Evolutionary conservation across 2,329 filamentous ascomycete genomes (phyloP).

Genomic region (Sporothrix inflata): DNA sequence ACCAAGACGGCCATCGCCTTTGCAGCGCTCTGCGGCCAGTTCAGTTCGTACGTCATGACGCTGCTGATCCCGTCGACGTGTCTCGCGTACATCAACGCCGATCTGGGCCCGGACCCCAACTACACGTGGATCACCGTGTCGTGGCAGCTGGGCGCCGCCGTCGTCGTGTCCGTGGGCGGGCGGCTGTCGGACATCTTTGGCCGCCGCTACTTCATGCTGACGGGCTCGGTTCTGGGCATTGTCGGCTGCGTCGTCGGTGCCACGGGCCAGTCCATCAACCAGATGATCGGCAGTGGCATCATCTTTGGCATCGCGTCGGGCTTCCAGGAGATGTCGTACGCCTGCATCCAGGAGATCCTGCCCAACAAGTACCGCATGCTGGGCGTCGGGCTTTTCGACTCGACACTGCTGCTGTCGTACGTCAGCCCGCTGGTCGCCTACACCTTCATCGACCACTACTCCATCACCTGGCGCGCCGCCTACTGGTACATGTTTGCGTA

Average conservation of each 20-base stretch:
- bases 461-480: conserved; percentile 35
- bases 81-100: conserved; percentile 42
- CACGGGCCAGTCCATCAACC: conserved; percentile 22
- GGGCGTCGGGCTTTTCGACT: conserved; percentile 23
- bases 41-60: conserved; percentile 36
- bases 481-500: conserved; percentile 37
- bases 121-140: conserved; percentile 43
- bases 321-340: conserved; percentile 43
- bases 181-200: conserved; percentile 28
- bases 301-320: conserved; percentile 27
- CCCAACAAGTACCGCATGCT: conserved; percentile 28
- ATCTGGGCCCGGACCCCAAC: conserved; percentile 41
- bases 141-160: conserved; percentile 39
- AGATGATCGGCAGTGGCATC: conserved; percentile 26
- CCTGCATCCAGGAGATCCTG: conserved; percentile 27
- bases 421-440: conserved; percentile 38
- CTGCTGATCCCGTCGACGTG: conserved; percentile 38
- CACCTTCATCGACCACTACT: conserved; percentile 41
- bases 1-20: conserved; percentile 22
- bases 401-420: conserved; percentile 25
- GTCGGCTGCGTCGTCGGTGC: conserved; percentile 25
- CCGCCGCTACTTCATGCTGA: conserved; percentile 29
- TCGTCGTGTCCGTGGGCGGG: conserved; percentile 33
- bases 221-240: conserved; percentile 20
- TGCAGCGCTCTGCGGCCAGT: conserved; percentile 30